A percentile compares a stretch with the other conserved stretches of the same genome.
These are phyloP conservation scores for Primulina huaijiensis DNA, from an alignment of 257 asterid species.

Conservation along the genomic window DNA sequence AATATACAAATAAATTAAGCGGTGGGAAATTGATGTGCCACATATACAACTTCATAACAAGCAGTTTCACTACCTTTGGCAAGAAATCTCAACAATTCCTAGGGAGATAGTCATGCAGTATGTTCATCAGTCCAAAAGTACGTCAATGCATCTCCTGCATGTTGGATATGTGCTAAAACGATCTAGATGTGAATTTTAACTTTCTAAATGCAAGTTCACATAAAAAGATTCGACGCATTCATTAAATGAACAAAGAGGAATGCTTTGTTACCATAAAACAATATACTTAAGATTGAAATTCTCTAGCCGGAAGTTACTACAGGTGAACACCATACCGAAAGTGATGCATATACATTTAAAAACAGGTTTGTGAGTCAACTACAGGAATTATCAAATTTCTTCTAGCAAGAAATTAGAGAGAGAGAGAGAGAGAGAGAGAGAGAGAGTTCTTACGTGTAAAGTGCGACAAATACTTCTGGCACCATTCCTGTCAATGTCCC, in stretches of 20 bases:
- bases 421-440: slow-evolving; percentile 4
- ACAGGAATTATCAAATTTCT: background rate
- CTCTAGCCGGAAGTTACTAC: background rate
- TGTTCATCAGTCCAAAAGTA: too few relatives aligned
- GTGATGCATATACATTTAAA: slow-evolving; percentile 3
- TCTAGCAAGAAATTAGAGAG: background rate
- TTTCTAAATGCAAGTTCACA: slow-evolving; percentile 2
- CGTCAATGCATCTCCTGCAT: too few relatives aligned
- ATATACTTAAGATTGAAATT: background rate
- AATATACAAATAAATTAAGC: too few relatives aligned
- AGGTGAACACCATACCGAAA: background rate
- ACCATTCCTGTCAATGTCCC: slow-evolving; percentile 78
- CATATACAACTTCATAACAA: background rate
- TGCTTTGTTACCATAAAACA: background rate
- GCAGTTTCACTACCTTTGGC: slow-evolving; percentile 4
- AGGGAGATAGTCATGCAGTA: too few relatives aligned
- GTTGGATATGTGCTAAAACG: background rate
- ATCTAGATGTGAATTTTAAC: background rate
- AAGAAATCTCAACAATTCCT: background rate
- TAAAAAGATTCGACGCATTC: background rate
- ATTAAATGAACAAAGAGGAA: background rate
- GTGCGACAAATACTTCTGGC: slow-evolving; percentile 80
- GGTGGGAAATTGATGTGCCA: too few relatives aligned
- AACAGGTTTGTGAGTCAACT: background rate
- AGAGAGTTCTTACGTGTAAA: slow-evolving; percentile 73